phyloP scores from a whole-genome alignment of 305 asterid genomes.

The Fraxinus ornus region DNA sequence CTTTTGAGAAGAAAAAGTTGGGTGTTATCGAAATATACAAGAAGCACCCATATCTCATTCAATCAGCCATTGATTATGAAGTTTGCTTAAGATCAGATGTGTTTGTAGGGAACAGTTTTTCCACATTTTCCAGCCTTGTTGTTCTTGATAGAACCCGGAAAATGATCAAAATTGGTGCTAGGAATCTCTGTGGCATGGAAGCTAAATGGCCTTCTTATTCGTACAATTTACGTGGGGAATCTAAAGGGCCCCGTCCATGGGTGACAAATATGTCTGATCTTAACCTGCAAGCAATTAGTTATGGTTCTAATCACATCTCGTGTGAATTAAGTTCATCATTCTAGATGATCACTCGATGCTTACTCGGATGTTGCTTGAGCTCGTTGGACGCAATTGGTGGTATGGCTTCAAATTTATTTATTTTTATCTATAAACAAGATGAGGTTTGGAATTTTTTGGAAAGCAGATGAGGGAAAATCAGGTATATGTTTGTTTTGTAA shows the following conservation, averaged over 20 bases:
- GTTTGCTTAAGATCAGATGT: conserved; percentile 83
- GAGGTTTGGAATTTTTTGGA: not conserved
- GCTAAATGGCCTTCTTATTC: conserved; percentile 48
- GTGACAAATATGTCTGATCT: conserved; percentile 51
- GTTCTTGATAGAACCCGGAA: conserved; percentile 85
- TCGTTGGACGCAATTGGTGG: not conserved
- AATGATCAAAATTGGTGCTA: conserved; percentile 44
- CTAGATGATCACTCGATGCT: conserved; percentile 4
- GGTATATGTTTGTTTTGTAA: not conserved
- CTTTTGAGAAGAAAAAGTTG: conserved; percentile 70
- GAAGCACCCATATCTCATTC: conserved; percentile 67
- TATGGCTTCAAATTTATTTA: not conserved
- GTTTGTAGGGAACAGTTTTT: conserved; percentile 86
- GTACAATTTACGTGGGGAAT: conserved; percentile 52
- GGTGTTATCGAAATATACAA: conserved; percentile 60
- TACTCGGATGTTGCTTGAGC: conserved; percentile 7
- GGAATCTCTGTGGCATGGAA: conserved; percentile 29
- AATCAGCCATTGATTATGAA: conserved; percentile 88
- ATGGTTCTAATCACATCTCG: conserved; percentile 69
- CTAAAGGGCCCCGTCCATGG: conserved; percentile 58
- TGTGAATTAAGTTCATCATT: conserved; percentile 31
- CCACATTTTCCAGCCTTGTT: conserved; percentile 85
- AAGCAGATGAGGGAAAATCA: not conserved
- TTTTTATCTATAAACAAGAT: not conserved
- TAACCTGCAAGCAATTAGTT: conserved; percentile 64